Base-by-base conservation (phyloP, 164 flowering plant species). In the Saururus chinensis region DNA sequence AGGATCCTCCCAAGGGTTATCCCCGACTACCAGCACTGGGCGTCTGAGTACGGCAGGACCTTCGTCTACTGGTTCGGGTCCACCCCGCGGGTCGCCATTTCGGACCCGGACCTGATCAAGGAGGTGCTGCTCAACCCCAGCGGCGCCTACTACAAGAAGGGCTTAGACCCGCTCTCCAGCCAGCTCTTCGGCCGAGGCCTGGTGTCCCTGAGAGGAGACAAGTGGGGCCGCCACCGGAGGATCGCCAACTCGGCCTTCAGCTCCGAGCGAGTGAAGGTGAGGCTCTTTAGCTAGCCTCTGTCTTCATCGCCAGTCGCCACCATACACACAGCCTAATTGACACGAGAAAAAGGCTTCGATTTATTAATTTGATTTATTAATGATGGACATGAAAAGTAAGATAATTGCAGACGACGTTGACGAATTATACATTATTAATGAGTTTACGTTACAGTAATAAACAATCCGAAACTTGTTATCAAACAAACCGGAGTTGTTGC, bases 201-300 rank as follows among this genome's bases (percentile, higher is more conserved):
- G n/a, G 64, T 60, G 21, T 41, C 56, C 42, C 8, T 66, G 59
- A 21, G 19, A 21, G 69, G 69, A 26, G 45, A 66, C 24, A 60
- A 66, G 45, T 66, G 69, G 69, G 26, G 45, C 19, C 64, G 60
- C 11, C 69, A 66, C 49, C 54, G 60, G 21, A 41, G 64, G 64
- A 60, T 66, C 10, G 57, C 62, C 22, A 60, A 66, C 42, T 60
- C 54, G 40, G 69, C 64, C 30, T 66, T 66, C 37, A 54, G 35
- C 40, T 24, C 55, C 60, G 69, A 66, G 45, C 69, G 62, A 42
- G 59, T 66, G 64, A 66, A 66, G 69, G 69, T 60, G 42, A 22
- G 12, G 12, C 26, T 17, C n/a, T n/a, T 56, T 7, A 10, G 6
- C 22, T 10, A 9, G 56, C 6, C 11, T 3, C 12, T 53, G 56